Percentiles rank a stretch among this genome's conserved stretches.
Conservation (phyloP, 225 moss, liverwort and hornwort species). For the Asterella californica region DNA sequence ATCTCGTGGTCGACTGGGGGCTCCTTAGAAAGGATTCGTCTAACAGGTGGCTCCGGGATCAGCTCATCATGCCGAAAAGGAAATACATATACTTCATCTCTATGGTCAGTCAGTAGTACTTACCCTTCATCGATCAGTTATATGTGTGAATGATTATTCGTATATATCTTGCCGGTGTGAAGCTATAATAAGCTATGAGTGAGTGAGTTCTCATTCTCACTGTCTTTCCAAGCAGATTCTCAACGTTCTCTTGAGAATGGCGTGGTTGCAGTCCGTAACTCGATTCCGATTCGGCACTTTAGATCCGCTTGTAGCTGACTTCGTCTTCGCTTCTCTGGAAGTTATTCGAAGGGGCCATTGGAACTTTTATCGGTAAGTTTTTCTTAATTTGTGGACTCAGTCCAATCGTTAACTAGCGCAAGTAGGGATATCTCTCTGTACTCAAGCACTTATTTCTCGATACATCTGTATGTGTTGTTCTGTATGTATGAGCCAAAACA, state of each 20-base stretch:
- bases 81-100: conserved; percentile 76
- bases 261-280: conserved; percentile 79
- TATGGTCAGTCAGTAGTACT: conserved; percentile 74
- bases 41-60: conserved; percentile 86
- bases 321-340: conserved; percentile 73
- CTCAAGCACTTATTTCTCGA: too few species aligned
- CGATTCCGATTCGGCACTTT: conserved; percentile 39
- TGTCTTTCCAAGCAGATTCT: conserved; percentile 43
- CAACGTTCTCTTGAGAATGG: conserved; percentile 65
- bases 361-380: conserved; percentile 75
- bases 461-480: too few species aligned
- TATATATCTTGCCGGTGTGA: too few species aligned
- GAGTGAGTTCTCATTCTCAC: background rate
- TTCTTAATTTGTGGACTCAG: too few species aligned
- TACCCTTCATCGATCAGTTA: too few species aligned
- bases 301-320: conserved; percentile 50
- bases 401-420: too few species aligned
- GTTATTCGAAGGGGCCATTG: conserved; percentile 82
- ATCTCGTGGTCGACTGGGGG: conserved; percentile 90
- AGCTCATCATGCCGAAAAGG: conserved; percentile 66
- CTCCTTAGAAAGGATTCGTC: conserved; percentile 59
- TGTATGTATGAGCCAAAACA: too few species aligned
- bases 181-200: too few species aligned
- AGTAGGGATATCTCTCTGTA: too few species aligned
- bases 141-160: too few species aligned